Evolutionary conservation across 2,329 filamentous ascomycete genomes (phyloP).

Genomic region (Talaromyces sp.): DNA sequence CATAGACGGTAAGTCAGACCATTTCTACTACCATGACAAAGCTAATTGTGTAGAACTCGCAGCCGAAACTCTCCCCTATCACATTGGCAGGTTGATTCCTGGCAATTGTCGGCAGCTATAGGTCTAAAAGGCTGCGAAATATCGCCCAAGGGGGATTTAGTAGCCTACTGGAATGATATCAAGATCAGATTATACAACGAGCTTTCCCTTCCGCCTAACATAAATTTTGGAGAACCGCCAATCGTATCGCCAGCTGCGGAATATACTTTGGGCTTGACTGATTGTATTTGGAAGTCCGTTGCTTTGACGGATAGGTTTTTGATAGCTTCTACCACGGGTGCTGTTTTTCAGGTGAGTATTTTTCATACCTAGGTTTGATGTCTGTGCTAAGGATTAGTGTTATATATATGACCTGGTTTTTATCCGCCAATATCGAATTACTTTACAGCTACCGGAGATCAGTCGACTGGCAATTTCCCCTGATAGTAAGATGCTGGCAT

Average conservation of each 20-base stretch:
- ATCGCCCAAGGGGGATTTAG: conserved; percentile 28
- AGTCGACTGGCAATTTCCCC: conserved; percentile 17
- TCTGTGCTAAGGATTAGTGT: conserved; percentile 11
- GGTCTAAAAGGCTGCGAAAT: conserved; percentile 32
- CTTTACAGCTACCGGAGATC: conserved; percentile 7
- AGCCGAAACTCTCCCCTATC: conserved; percentile 3
- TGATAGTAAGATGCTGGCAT: conserved; percentile 23
- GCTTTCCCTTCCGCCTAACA: conserved; percentile 20
- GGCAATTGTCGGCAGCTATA: conserved; percentile 22
- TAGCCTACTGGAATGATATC: conserved; percentile 33
- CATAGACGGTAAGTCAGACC: not conserved
- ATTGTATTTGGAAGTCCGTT: conserved; percentile 19
- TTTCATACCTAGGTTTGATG: not conserved
- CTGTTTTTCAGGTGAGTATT: conserved; percentile 18
- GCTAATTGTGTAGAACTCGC: not conserved
- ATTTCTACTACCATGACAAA: not conserved
- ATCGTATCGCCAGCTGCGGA: conserved; percentile 1
- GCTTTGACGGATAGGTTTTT: conserved; percentile 16
- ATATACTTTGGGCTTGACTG: conserved; percentile 2
- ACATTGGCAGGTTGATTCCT: conserved; percentile 24
- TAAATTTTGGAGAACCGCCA: not conserved
- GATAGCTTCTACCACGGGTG: conserved; percentile 18
- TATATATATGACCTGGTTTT: conserved; percentile 15
- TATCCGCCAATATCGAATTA: conserved; percentile 1
- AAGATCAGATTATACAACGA: conserved; percentile 31